These are phyloP conservation scores for Rhododendron molle DNA, from an alignment of 148 eudicot genomes.

Conservation along the genomic window DNA sequence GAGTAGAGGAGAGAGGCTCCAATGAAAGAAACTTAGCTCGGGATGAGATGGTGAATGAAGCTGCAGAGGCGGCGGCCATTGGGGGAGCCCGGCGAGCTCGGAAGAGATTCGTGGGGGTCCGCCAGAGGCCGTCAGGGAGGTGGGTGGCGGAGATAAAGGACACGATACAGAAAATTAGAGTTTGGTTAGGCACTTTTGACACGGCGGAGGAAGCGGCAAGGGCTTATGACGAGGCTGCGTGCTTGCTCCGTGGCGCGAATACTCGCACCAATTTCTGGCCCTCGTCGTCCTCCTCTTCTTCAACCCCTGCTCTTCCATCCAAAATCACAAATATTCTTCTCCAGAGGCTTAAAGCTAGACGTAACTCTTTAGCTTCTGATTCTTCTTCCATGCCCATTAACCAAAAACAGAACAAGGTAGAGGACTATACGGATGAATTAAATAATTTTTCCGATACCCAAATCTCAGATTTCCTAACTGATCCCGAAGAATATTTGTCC, in stretches of 20 bases:
- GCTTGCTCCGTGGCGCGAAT: constrained; percentile 45
- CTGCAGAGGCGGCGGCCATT: constrained; percentile 20
- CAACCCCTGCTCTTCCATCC: constrained; percentile 36
- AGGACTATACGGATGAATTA: constrained; percentile 10
- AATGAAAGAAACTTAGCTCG: constrained; percentile 20
- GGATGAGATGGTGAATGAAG: constrained; percentile 39
- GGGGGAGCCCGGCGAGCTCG: constrained; percentile 28
- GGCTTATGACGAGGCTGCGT: constrained; percentile 53
- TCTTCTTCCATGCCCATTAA: constrained; percentile 4
- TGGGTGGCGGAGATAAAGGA: constrained; percentile 49
- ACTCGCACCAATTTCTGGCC: constrained; percentile 54
- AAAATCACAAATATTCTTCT: constrained; percentile 46
- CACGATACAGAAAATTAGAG: constrained; percentile 46
- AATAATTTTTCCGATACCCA: constrained; percentile 19
- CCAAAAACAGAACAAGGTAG: constrained; percentile 3
- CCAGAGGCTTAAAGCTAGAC: constrained; percentile 37
- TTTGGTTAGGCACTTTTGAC: constrained; percentile 49
- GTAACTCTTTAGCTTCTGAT: constrained; percentile 15
- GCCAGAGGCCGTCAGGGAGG: constrained; percentile 49
- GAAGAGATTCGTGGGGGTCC: constrained; percentile 44
- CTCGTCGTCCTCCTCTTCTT: constrained; percentile 17
- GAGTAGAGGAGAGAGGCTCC: not conserved
- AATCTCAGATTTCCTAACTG: constrained; percentile 40
- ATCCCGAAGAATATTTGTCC: constrained; percentile 15
- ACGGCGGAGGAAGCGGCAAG: constrained; percentile 53